These are phyloP conservation scores for Leptosphaerulina australis DNA, from an alignment of 2,329 filamentous ascomycete genomes.

Conservation along the genomic window DNA sequence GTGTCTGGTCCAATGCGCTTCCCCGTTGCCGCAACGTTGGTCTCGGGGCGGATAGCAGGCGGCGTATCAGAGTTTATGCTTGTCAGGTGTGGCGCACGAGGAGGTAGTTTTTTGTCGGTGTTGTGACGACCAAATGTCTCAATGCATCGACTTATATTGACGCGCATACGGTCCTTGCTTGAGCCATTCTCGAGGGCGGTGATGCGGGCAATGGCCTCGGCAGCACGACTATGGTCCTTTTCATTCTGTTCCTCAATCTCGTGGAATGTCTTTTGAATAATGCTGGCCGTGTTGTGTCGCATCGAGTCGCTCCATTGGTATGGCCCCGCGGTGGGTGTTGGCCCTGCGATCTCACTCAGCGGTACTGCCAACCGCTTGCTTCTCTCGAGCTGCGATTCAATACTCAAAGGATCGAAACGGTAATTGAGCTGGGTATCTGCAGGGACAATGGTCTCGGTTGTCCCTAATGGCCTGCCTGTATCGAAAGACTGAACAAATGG, in stretches of 20 bases:
- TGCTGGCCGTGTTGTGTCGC: conserved; percentile 5
- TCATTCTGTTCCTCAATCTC: conserved; percentile 31
- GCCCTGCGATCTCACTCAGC: conserved; percentile 24
- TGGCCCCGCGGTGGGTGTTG: not conserved
- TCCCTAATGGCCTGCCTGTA: conserved; percentile 54
- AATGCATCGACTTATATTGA: conserved; percentile 84
- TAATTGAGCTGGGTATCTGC: conserved; percentile 69
- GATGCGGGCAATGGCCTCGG: conserved; percentile 80
- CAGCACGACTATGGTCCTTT: conserved; percentile 67
- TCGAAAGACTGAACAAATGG: conserved; percentile 85
- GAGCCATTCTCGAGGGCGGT: conserved; percentile 76
- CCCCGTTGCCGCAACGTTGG: conserved; percentile 34
- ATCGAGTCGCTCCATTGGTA: conserved; percentile 18
- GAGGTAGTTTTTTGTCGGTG: conserved; percentile 74
- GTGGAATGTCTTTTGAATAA: conserved; percentile 22
- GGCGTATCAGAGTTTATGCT: conserved; percentile 53
- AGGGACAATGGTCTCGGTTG: conserved; percentile 30
- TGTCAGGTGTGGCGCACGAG: conserved; percentile 59
- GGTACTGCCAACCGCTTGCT: conserved; percentile 73
- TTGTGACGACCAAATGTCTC: conserved; percentile 88
- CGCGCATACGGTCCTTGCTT: conserved; percentile 76
- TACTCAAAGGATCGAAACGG: conserved; percentile 70
- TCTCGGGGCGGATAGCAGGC: conserved; percentile 52
- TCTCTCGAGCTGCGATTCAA: conserved; percentile 68
- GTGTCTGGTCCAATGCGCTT: conserved; percentile 88